A percentile compares a stretch with the other conserved stretches of the same genome.
Evolutionary conservation across 2,329 filamentous ascomycete genomes (phyloP).

Genomic region (Escovopsis weberi): DNA sequence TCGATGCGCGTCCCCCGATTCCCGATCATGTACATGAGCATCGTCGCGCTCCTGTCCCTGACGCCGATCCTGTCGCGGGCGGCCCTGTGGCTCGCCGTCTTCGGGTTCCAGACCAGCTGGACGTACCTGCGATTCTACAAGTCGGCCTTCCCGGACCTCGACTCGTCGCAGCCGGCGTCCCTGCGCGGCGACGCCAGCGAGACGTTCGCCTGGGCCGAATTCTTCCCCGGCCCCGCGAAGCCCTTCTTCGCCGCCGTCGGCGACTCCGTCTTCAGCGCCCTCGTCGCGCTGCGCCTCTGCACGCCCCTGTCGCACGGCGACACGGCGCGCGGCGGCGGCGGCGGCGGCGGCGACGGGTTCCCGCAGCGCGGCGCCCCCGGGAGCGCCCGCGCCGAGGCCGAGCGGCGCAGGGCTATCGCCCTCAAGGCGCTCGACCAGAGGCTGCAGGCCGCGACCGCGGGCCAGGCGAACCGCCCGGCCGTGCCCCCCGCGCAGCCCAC

Average conservation of each 20-base stretch:
- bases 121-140: constrained; percentile 96
- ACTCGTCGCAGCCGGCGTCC: constrained; percentile 42
- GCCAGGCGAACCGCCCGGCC: constrained; percentile 11
- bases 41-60: constrained; percentile 50
- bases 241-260: constrained; percentile 61
- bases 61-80: constrained; percentile 51
- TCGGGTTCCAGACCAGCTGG: constrained; percentile 81
- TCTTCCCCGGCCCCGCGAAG: constrained; percentile 79
- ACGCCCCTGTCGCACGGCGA: constrained; percentile 75
- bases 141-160: constrained; percentile 52
- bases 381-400: constrained; percentile 76
- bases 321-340: constrained; percentile 38
- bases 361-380: constrained; percentile 43
- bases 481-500: constrained; percentile 25
- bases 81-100: constrained; percentile 62
- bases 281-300: constrained; percentile 66
- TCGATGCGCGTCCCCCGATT: constrained; percentile 72
- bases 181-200: constrained; percentile 88
- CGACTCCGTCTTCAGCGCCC: constrained; percentile 55
- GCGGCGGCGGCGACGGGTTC: constrained; percentile 49
- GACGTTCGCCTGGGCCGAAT: constrained; percentile 89
- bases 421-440: constrained; percentile 86
- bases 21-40: constrained; percentile 58
- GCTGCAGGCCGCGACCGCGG: constrained; percentile 63
- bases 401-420: constrained; percentile 75